Base-by-base conservation (phyloP, 352 stramenopile genomes). In the Phytophthora pluvialis region DNA sequence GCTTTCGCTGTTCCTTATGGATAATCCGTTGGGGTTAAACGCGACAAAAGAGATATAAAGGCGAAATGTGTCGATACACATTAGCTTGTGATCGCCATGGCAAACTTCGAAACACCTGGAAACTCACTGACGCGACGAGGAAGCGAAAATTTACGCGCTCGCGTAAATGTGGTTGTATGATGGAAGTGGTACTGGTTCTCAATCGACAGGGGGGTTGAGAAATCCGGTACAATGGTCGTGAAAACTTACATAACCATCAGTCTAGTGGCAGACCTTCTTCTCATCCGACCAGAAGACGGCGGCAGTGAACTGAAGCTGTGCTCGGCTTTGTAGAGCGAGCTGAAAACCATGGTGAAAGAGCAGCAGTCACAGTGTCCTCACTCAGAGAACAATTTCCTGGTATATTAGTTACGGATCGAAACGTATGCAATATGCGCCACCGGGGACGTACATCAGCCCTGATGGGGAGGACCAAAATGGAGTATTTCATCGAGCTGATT, bases 351-450 rank as follows among this genome's bases (percentile, higher is more conserved):
- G 45, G 45, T 21, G 45, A 52, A 52, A 25, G 45, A 15, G 28
- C 45, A 28, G 45, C 45, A 16, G 45, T 52, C 4, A 40, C 45
- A 11, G 45, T 52, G 8, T 52, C 45, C 9, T 15, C 45, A 12
- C 45, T 40, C 4, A 21, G 45, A 40, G 29, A 40, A 15, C 45
- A 39, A 29, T 52, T 52, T 39, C 45, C 45, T 39, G 45, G 29
- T 15, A 40, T 40, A 6, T 15, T 52, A 5, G 45, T 52, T 4
- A 42, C 45, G 10, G 33, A 40, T 21, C 45, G 45, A 12, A 28
- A 40, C 45, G 29, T 52, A 4, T 52, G 40, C 45, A 52, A 52
- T 5, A 52, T 42, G 28, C 45, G 45, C 11, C 13, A 52, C 28
- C 45, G 29, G 5, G n/a, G 45, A n/a, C 26, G 45, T 2, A 52